These are phyloP conservation scores for Phytophthora pisi DNA, from an alignment of 352 stramenopile species.

Conservation along the genomic window DNA sequence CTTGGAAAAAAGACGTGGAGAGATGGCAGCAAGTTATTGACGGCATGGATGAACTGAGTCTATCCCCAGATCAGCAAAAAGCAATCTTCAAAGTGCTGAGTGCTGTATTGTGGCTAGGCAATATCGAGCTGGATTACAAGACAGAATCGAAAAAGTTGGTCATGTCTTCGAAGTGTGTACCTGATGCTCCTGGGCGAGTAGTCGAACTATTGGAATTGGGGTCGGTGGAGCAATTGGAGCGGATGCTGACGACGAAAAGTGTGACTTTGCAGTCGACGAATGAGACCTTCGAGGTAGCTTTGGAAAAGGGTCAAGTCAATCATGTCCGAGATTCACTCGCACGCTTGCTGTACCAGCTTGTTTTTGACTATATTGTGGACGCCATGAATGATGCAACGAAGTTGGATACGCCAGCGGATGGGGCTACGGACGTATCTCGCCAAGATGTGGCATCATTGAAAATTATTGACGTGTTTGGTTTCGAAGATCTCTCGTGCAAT, in stretches of 20 bases:
- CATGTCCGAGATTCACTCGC: constrained; percentile 63
- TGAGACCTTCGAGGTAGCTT: constrained; percentile 58
- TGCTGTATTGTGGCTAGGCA: constrained; percentile 76
- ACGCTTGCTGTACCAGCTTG: constrained; percentile 60
- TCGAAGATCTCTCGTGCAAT: constrained; percentile 70
- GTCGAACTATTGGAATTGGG: constrained; percentile 42
- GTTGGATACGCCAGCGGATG: constrained; percentile 12
- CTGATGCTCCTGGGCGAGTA: constrained; percentile 30
- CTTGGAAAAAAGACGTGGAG: constrained; percentile 65
- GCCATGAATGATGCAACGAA: constrained; percentile 57
- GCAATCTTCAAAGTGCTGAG: constrained; percentile 67
- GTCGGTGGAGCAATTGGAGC: constrained; percentile 34
- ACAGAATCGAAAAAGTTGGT: constrained; percentile 24
- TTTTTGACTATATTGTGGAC: constrained; percentile 52
- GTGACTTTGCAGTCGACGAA: constrained; percentile 52
- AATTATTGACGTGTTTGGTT: constrained; percentile 81
- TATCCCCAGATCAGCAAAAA: constrained; percentile 48
- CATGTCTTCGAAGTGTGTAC: constrained; percentile 27
- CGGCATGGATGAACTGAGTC: constrained; percentile 49
- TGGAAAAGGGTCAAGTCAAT: constrained; percentile 52
- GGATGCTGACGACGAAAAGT: constrained; percentile 56
- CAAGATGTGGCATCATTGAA: constrained; percentile 34
- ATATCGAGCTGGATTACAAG: constrained; percentile 54
- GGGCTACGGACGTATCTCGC: neutral
- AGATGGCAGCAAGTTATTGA: constrained; percentile 66